Conservation (phyloP, 306 rosid genomes). For the Trichosanthes cucumerina region DNA sequence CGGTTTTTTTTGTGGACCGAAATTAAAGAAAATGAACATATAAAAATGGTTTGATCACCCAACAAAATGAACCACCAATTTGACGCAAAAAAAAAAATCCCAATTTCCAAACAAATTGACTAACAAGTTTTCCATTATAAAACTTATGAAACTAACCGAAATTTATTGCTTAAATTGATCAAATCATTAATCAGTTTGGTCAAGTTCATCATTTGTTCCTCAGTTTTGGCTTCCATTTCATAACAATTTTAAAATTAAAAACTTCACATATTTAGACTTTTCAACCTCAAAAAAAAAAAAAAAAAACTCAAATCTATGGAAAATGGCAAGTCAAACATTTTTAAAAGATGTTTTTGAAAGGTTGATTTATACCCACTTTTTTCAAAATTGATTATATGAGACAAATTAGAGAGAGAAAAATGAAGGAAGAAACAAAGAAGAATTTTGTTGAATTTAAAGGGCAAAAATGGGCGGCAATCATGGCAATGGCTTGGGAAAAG, state of each 20-base stretch:
- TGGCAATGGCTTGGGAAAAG: neutral
- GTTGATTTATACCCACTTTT: neutral
- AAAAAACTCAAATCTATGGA: neutral
- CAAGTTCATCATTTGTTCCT: neutral
- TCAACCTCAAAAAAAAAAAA: neutral
- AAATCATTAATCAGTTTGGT: neutral
- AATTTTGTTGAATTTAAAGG: neutral
- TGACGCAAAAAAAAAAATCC: neutral
- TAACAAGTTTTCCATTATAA: neutral
- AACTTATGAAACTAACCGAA: neutral
- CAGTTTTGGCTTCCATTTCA: neutral
- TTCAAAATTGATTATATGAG: neutral
- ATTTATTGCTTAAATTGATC: neutral
- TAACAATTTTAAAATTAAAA: neutral
- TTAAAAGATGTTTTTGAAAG: neutral
- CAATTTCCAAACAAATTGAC: neutral
- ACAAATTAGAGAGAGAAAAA: neutral
- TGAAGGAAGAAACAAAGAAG: neutral
- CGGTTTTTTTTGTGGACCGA: neutral
- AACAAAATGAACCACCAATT: neutral
- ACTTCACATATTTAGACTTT: neutral
- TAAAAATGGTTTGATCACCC: neutral
- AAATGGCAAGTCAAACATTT: neutral
- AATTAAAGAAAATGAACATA: neutral
- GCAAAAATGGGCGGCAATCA: slow-evolving; percentile 1